A percentile compares a stretch with the other conserved stretches of the same genome.
phyloP scores from a whole-genome alignment of 352 stramenopile species.

The Globisporangium acanthophoron region DNA sequence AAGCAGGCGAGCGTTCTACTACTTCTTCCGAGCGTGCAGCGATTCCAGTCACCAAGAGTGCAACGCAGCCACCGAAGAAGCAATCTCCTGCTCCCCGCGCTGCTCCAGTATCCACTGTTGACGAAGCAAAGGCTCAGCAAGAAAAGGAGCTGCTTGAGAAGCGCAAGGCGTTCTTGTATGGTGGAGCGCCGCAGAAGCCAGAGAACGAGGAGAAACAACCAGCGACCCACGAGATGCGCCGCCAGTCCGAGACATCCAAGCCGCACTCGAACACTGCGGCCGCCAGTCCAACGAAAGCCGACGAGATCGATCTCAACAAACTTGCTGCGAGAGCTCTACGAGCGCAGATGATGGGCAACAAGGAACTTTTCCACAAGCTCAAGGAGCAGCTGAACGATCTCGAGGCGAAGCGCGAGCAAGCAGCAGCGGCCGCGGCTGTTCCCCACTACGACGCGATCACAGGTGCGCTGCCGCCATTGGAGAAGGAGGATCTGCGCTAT shows the following conservation, averaged over 20 bases:
- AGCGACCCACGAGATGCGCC: neutral
- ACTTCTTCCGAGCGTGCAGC: neutral
- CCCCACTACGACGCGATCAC: slow-evolving; percentile 57
- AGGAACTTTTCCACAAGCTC: slow-evolving; percentile 57
- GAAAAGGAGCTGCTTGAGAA: slow-evolving; percentile 40
- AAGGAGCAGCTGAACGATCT: slow-evolving; percentile 78
- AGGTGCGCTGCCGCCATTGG: slow-evolving; percentile 54
- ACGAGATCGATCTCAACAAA: slow-evolving; percentile 66
- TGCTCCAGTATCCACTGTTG: slow-evolving; percentile 7
- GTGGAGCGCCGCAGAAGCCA: slow-evolving; percentile 2
- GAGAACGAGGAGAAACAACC: neutral
- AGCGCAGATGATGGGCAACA: slow-evolving; percentile 84
- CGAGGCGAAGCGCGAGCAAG: slow-evolving; percentile 53
- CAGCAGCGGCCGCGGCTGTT: slow-evolving; percentile 29
- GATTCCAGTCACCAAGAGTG: neutral
- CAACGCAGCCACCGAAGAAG: slow-evolving; percentile 1
- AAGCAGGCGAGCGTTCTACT: neutral
- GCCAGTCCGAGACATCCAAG: neutral
- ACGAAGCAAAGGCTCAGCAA: slow-evolving; percentile 24
- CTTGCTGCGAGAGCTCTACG: slow-evolving; percentile 67
- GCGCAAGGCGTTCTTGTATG: slow-evolving; percentile 63
- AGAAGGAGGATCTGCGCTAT: slow-evolving; percentile 61
- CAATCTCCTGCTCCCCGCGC: slow-evolving; percentile 1
- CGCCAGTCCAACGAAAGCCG: slow-evolving; percentile 10
- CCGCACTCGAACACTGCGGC: neutral